Percentiles rank a stretch among this genome's conserved stretches.
These are phyloP conservation scores for Metroxylon sagu DNA, from an alignment of 176 grass and related monocot species.

Conservation along the genomic window DNA sequence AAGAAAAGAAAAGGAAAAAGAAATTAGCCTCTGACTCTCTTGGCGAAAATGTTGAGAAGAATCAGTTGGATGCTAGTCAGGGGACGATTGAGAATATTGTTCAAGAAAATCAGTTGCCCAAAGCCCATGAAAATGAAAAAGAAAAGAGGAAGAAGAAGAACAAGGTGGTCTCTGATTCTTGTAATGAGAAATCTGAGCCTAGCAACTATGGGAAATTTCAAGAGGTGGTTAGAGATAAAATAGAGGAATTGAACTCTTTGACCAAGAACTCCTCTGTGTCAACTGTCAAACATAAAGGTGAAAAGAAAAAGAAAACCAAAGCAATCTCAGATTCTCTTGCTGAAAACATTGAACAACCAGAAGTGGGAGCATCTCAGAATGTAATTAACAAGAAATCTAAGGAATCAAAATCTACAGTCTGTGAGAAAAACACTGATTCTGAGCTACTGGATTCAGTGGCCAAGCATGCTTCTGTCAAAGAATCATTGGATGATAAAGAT, in stretches of 20 bases:
- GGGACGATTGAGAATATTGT: background rate
- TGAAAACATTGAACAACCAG: constrained; percentile 7
- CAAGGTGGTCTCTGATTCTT: constrained; percentile 9
- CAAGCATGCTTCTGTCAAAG: background rate
- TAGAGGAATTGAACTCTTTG: constrained; percentile 22
- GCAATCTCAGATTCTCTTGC: background rate
- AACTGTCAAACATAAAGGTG: constrained; percentile 16
- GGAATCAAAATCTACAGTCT: background rate
- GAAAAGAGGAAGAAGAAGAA: constrained; percentile 53
- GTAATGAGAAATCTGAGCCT: background rate
- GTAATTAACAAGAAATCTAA: background rate
- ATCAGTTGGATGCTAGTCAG: background rate
- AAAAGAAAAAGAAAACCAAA: constrained; percentile 16
- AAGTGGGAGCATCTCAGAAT: constrained; percentile 5
- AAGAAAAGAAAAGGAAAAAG: constrained; percentile 44
- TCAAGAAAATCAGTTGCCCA: constrained; percentile 3
- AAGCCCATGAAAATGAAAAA: constrained; percentile 20
- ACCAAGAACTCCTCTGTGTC: constrained; percentile 12
- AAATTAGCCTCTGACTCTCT: constrained; percentile 21
- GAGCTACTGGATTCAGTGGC: no score
- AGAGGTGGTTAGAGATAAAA: constrained; percentile 23
- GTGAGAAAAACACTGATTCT: background rate
- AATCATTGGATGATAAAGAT: constrained; percentile 1
- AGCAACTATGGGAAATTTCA: background rate
- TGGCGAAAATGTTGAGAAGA: background rate